Percentiles rank a stretch among this genome's conserved stretches.
Conservation (phyloP, 768 basidiomycete genomes). For the Suillus subaureus region DNA sequence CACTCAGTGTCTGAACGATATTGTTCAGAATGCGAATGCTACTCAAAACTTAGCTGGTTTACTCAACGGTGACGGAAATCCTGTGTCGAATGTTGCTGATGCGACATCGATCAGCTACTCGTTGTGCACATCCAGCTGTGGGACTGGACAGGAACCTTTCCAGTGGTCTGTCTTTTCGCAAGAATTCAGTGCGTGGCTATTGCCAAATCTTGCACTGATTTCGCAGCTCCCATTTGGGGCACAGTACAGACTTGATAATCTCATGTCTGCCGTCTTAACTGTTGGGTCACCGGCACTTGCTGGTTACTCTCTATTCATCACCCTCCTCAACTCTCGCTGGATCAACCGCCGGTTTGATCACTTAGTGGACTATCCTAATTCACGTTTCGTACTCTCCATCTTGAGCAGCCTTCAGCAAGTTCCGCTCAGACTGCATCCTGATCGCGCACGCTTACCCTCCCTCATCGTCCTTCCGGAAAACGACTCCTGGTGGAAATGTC, state of each 20-base stretch:
- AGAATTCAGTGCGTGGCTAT: conserved; percentile 46
- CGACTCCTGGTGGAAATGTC: conserved; percentile 38
- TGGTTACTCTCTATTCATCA: conserved; percentile 46
- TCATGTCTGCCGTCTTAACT: conserved; percentile 44
- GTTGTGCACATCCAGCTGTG: conserved; percentile 16
- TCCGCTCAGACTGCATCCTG: conserved; percentile 30
- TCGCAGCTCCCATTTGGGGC: conserved; percentile 54
- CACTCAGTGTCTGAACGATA: conserved; percentile 16
- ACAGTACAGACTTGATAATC: conserved; percentile 40
- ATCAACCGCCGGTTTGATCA: conserved; percentile 34
- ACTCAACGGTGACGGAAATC: conserved; percentile 2
- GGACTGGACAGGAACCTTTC: conserved; percentile 18
- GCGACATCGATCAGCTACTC: conserved; percentile 13
- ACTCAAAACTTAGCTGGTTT: conserved; percentile 4
- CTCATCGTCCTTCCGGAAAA: conserved; percentile 40
- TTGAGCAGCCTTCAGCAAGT: conserved; percentile 42
- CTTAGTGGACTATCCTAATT: conserved; percentile 28
- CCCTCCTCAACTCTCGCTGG: conserved; percentile 48
- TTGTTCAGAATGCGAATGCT: conserved; percentile 11
- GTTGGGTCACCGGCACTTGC: conserved; percentile 49
- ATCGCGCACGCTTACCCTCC: conserved; percentile 32
- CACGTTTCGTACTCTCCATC: conserved; percentile 25
- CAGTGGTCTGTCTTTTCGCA: conserved; percentile 30
- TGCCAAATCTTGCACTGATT: conserved; percentile 51
- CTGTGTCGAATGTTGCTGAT: neutral